Evolutionary conservation across 306 rosid genomes (phyloP).

Genomic region (Dalbergia oliveri): DNA sequence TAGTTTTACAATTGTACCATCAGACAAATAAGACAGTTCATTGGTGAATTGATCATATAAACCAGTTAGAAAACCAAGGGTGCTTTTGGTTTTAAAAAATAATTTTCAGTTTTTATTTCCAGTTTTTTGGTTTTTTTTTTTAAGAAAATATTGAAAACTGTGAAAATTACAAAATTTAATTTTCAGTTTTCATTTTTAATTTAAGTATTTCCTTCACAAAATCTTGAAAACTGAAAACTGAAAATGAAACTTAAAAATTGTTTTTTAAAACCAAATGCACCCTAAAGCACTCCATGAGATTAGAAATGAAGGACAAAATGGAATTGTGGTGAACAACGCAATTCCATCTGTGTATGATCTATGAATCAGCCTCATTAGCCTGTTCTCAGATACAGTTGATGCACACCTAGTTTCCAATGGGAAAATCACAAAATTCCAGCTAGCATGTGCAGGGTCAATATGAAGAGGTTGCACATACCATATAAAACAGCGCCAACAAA

Average conservation of each 20-base stretch:
- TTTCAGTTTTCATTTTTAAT: no score
- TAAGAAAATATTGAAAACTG: no score
- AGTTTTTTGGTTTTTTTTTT: no score
- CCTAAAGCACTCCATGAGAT: not conserved
- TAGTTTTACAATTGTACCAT: constrained; percentile 4
- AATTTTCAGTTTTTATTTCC: no score
- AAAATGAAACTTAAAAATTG: no score
- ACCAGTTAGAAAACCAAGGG: not conserved
- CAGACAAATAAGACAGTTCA: constrained; percentile 8
- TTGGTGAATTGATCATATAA: not conserved
- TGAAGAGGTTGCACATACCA: constrained; percentile 55
- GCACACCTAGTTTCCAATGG: not conserved
- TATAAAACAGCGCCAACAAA: constrained; percentile 91
- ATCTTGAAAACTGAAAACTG: no score
- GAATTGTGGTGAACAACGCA: not conserved
- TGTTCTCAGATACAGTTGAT: not conserved
- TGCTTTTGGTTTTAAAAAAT: no score
- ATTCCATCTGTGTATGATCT: not conserved
- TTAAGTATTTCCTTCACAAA: no score
- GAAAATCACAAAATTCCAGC: constrained; percentile 15
- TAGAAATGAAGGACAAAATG: constrained; percentile 3
- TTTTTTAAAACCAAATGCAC: no score
- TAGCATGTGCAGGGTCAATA: not conserved
- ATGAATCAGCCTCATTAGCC: constrained; percentile 1
- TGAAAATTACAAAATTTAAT: no score